These are phyloP conservation scores for Ceratonia siliqua DNA, from an alignment of 306 rosid species.

Conservation along the genomic window DNA sequence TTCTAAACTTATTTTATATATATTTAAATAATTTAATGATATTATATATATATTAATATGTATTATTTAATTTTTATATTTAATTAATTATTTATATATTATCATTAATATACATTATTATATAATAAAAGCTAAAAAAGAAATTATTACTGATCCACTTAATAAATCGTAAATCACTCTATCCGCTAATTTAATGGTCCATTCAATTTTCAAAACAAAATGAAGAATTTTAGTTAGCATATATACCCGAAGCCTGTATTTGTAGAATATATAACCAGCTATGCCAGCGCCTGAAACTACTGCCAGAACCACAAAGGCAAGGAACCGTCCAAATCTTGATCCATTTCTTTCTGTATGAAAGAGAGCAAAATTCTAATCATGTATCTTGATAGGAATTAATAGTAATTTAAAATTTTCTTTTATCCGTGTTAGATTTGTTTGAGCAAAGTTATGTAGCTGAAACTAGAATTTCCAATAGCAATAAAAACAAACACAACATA, in stretches of 20 bases:
- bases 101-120: too few relatives aligned
- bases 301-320: slow-evolving; percentile 56
- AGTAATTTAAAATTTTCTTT: not conserved
- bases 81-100: too few relatives aligned
- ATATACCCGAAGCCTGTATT: slow-evolving; percentile 93
- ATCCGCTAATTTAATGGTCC: too few relatives aligned
- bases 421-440: not conserved
- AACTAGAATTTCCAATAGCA: not conserved
- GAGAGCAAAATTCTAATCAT: slow-evolving; percentile 22
- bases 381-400: not conserved
- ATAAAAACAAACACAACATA: not conserved
- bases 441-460: too few relatives aligned
- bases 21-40: too few relatives aligned
- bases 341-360: slow-evolving; percentile 65
- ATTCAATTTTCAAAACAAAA: too few relatives aligned
- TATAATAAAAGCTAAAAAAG: too few relatives aligned
- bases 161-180: too few relatives aligned
- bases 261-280: slow-evolving; percentile 92
- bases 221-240: slow-evolving; percentile 27
- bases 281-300: slow-evolving; percentile 63
- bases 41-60: too few relatives aligned
- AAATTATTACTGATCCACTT: too few relatives aligned
- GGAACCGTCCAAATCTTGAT: slow-evolving; percentile 58
- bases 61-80: too few relatives aligned
- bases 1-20: too few relatives aligned